Base-by-base conservation (phyloP, 352 stramenopile species). In the Globisporangium solare region DNA sequence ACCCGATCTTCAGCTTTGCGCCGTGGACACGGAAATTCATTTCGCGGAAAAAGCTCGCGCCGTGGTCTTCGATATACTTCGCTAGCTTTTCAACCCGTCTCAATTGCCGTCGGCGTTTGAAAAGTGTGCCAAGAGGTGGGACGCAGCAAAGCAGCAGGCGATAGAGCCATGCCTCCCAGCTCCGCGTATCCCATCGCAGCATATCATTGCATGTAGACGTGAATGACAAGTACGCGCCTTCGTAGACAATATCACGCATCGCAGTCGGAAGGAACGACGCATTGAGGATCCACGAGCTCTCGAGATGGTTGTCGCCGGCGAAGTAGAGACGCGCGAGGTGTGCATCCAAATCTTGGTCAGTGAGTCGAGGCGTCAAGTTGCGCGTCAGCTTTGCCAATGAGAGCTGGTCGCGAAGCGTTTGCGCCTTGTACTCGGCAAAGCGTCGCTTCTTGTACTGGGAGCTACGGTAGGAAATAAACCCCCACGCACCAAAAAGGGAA, bases 301-400 rank as follows among this genome's bases (percentile, higher is more conserved):
- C 71, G 2, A 88, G 51, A 42, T 88, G 70, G 40, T 94, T 94
- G 45, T 85, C 73, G 22, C 85, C 85, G 10, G 67, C 58, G 41
- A 94, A 77, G 65, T 92, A 92, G 35, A 94, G 55, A 2, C 85
- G 76, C 32, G 81, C 73, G 40, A 92, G 61, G 47, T 93, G 85
- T n/a, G 71, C 63, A 20, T 64, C 71, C 2, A 94, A 66, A 54
- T 94, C 83, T 54, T 92, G 85, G 48, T 93, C 81, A 0, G 73
- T 94, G 18, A 94, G 66, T 11, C 82, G 71, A 54, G 82, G 79
- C 5, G 82, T 90, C 49, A 90, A 54, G 42, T 83, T 82, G 17
- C 74, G 82, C 24, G 79, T 94, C 42, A 94, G 54, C 17, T 78
- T 91, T 20, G 71, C 64, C 8, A 93, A 55, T 46, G 83, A 93